Base-by-base conservation (phyloP, 2,329 filamentous ascomycete species). In the Venturia asperata region DNA sequence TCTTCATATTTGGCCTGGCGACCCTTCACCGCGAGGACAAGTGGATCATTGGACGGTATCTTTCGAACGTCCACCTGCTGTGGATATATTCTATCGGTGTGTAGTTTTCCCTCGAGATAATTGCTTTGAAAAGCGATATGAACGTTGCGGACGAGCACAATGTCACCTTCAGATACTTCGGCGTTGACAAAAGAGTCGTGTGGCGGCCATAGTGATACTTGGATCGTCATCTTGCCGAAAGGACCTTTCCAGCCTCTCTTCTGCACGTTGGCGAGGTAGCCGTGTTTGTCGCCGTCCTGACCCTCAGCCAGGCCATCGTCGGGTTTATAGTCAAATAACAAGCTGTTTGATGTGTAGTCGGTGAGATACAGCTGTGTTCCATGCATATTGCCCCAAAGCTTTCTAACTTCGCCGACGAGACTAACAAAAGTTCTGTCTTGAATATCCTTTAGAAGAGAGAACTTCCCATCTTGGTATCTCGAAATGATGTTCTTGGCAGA, bases 261-360 rank as follows among this genome's bases (percentile, higher is more conserved):
- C 72, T 61, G 69, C 72, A 62, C 68, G 62, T 67, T 76, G 19
- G 70, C 66, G 17, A 74, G 76, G 70, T 90, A 88, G n/a, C 80
- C 82, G 67, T 77, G 84, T 0, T 77, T 74, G 69, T 88, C 84
- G 4, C 82, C 83, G 60, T 85, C 81, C 49, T 75, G 76, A 5
- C 73, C 72, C 3, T 67, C 73, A 6, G 69, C 64, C 4, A 69
- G 69, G 7, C 73, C 73, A 1, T 73, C 69, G 19, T 34, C 45
- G n/a, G 47, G 10, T n/a, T 64, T 70, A 66, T 85, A 85, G 43
- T 85, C 75, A 68, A 82, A 87, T 66, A 97, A 86, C 0, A 71
- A 67, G 0, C 79, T 71, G 70, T 97, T 91, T 62, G 84, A 77
- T 0, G 91, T 95, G 74, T 92, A 96, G 74, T 97, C 92, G 0